A percentile compares a stretch with the other conserved stretches of the same genome.
These are phyloP conservation scores for Rhynchospora breviuscula DNA, from an alignment of 176 grass and related monocot species.

Conservation along the genomic window DNA sequence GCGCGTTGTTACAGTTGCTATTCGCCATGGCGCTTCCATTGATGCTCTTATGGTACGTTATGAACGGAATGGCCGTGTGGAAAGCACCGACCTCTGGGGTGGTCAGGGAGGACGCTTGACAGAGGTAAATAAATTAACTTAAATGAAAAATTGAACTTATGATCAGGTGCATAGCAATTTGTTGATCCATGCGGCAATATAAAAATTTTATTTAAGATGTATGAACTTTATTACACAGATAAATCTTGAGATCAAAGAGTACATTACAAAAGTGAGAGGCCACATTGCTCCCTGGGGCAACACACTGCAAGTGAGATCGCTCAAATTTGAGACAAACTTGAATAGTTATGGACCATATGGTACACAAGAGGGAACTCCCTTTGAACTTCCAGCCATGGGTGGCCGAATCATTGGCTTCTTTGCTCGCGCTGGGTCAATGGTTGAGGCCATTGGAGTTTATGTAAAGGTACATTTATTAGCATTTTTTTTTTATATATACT, in stretches of 20 bases:
- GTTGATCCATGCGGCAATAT: no score
- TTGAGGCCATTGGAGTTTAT: conserved; percentile 42
- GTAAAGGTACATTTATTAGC: conserved; percentile 4
- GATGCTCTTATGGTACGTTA: conserved; percentile 38
- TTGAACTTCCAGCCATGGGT: conserved; percentile 26
- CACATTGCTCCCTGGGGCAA: conserved; percentile 19
- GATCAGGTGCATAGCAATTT: no score
- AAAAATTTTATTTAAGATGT: no score
- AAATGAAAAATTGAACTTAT: no score
- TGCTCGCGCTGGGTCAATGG: conserved; percentile 32
- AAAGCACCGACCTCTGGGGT: conserved; percentile 50
- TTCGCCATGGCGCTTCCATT: conserved; percentile 31
- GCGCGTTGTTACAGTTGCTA: conserved; percentile 33
- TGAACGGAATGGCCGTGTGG: conserved; percentile 21
- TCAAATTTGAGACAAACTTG: conserved; percentile 27
- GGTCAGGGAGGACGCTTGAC: conserved; percentile 27
- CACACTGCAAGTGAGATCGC: conserved; percentile 25
- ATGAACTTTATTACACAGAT: conserved; percentile 7
- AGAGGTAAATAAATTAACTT: conserved; percentile 28
- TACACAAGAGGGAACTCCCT: conserved; percentile 25
- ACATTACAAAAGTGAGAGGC: conserved; percentile 29
- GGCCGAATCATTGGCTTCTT: conserved; percentile 45
- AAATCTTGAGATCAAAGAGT: conserved; percentile 30
- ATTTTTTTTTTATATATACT: no score
- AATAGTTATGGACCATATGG: conserved; percentile 41